phyloP scores from a whole-genome alignment of 139 green algal species.

The Yamagishiella unicocca region DNA sequence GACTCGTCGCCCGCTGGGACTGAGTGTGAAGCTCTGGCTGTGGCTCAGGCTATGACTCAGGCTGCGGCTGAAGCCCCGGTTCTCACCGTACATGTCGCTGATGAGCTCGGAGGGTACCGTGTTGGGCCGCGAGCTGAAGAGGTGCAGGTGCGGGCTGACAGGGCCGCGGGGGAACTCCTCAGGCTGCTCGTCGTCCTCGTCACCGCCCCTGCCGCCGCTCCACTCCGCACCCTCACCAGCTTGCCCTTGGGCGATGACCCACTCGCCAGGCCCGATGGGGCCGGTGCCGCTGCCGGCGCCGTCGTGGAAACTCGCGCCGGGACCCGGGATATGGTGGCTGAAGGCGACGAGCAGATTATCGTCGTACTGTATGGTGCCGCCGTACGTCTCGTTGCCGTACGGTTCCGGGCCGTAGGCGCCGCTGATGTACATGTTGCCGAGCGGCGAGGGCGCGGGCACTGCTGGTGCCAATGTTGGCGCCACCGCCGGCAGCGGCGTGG shows the following conservation, averaged over 20 bases:
- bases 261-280: background rate
- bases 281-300: too few relatives aligned
- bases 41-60: background rate
- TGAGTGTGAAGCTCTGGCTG: constrained; percentile 18
- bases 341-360: constrained; percentile 22
- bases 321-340: constrained; percentile 28
- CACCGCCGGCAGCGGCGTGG: background rate
- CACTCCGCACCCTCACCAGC: background rate
- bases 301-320: background rate
- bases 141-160: constrained; percentile 8
- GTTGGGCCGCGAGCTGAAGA: constrained; percentile 29
- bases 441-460: background rate
- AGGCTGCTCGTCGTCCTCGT: background rate
- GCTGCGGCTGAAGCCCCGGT: background rate
- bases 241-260: background rate
- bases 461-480: too few relatives aligned
- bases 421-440: background rate
- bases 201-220: background rate
- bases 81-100: background rate
- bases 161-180: constrained; percentile 22
- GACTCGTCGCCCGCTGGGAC: background rate
- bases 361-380: constrained; percentile 22
- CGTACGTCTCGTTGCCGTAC: constrained; percentile 32
- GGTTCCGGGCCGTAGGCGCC: constrained; percentile 9
- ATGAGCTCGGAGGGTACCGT: constrained; percentile 10